These are phyloP conservation scores for Monascus ruber DNA, from an alignment of 2,329 filamentous ascomycete genomes.

Conservation along the genomic window DNA sequence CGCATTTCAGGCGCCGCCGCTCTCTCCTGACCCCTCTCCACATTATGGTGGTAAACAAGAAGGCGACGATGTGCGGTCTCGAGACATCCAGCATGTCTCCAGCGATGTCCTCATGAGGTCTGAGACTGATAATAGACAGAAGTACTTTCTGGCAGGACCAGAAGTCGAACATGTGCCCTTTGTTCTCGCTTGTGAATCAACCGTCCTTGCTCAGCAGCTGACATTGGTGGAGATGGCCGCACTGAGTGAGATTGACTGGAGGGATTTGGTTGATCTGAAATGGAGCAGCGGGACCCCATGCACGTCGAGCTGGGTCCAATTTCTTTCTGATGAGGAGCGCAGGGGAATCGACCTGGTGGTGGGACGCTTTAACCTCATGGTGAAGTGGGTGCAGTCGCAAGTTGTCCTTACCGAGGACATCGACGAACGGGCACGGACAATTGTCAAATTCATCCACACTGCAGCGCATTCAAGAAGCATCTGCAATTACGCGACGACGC, in stretches of 20 bases:
- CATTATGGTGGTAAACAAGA: slow-evolving; percentile 10
- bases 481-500: slow-evolving; percentile 55
- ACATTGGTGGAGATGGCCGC: slow-evolving; percentile 56
- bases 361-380: slow-evolving; percentile 54
- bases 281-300: slow-evolving; percentile 47
- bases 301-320: slow-evolving; percentile 50
- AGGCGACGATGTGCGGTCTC: slow-evolving; percentile 7
- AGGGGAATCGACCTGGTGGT: slow-evolving; percentile 54
- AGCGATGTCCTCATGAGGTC: slow-evolving; percentile 23
- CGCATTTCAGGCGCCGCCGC: slow-evolving; percentile 23
- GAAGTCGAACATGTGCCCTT: slow-evolving; percentile 46
- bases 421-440: slow-evolving; percentile 47
- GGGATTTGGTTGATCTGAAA: slow-evolving; percentile 51
- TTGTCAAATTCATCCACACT: slow-evolving; percentile 54
- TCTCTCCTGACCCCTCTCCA: slow-evolving; percentile 35
- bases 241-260: slow-evolving; percentile 55
- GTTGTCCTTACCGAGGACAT: slow-evolving; percentile 48
- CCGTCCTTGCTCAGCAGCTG: slow-evolving; percentile 50
- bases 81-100: slow-evolving; percentile 18
- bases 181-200: slow-evolving; percentile 51
- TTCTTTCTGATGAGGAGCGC: slow-evolving; percentile 43
- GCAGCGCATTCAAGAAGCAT: slow-evolving; percentile 47
- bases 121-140: slow-evolving; percentile 13
- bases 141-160: slow-evolving; percentile 3
- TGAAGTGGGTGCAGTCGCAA: slow-evolving; percentile 56